Percentiles rank a stretch among this genome's conserved stretches.
Conservation (phyloP, 2,329 filamentous ascomycete species). For the Pyrenochaeta sp. region DNA sequence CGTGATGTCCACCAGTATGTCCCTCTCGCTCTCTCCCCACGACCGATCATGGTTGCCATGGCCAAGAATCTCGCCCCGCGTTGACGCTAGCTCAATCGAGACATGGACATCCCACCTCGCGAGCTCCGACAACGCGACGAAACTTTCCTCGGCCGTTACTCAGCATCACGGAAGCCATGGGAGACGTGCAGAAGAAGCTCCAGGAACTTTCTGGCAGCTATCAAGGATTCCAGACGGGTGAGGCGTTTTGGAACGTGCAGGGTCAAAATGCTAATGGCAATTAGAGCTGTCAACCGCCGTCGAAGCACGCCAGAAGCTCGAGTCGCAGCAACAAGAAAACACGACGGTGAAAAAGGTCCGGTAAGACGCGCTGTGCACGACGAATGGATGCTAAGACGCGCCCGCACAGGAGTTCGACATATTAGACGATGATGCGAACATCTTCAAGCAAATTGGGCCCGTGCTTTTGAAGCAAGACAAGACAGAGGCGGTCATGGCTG, state of each 20-base stretch:
- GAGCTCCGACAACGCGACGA: constrained; percentile 16
- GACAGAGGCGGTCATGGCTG: constrained; percentile 86
- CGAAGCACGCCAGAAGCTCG: constrained; percentile 85
- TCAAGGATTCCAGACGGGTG: constrained; percentile 85
- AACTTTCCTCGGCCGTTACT: constrained; percentile 32
- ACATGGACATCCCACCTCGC: constrained; percentile 32
- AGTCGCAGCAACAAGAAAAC: constrained; percentile 95
- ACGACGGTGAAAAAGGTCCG: constrained; percentile 80
- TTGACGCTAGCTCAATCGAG: constrained; percentile 35
- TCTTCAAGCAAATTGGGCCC: constrained; percentile 95
- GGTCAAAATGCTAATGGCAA: not conserved
- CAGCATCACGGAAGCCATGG: constrained; percentile 43
- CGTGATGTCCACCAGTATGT: constrained; percentile 1
- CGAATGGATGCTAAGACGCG: constrained; percentile 4
- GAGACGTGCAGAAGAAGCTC: constrained; percentile 75
- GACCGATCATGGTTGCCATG: constrained; percentile 17
- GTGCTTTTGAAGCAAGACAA: constrained; percentile 95
- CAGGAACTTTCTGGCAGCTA: constrained; percentile 88
- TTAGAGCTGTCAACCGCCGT: constrained; percentile 82
- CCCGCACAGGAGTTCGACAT: constrained; percentile 76
- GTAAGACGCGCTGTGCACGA: not conserved
- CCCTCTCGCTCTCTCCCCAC: constrained; percentile 1
- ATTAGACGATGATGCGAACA: constrained; percentile 81
- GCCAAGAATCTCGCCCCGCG: constrained; percentile 27
- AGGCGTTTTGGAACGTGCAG: constrained; percentile 12